Evolutionary conservation across 2,329 filamentous ascomycete species (phyloP).

Genomic region (Meredithiella fracta): DNA sequence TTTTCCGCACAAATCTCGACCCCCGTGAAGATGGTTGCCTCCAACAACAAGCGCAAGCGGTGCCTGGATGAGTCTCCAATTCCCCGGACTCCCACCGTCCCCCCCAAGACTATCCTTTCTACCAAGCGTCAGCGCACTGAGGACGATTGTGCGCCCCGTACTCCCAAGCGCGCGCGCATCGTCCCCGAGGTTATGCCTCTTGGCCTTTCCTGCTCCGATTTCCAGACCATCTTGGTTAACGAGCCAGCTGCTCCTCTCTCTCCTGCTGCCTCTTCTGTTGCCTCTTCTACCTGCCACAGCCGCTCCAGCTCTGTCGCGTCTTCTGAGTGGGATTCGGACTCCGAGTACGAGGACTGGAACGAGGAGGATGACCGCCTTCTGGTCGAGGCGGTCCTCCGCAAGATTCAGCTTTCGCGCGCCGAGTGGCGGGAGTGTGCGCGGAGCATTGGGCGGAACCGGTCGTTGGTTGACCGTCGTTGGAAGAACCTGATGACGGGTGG

Average conservation of each 20-base stretch:
- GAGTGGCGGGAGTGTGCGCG: constrained; percentile 54
- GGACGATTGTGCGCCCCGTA: constrained; percentile 29
- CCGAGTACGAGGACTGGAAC: constrained; percentile 38
- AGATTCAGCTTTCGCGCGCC: constrained; percentile 45
- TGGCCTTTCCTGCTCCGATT: constrained; percentile 42
- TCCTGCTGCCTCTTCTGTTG: constrained; percentile 4
- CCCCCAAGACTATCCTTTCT: constrained; percentile 10
- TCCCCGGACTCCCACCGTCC: constrained; percentile 5
- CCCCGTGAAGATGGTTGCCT: constrained; percentile 24
- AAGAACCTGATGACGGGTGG: constrained; percentile 43
- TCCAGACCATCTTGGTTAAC: constrained; percentile 25
- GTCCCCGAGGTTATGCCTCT: constrained; percentile 44
- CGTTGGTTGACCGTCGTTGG: constrained; percentile 42
- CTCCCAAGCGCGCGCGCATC: constrained; percentile 43
- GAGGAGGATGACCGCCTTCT: constrained; percentile 47
- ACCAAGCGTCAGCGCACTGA: constrained; percentile 37
- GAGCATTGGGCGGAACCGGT: constrained; percentile 42
- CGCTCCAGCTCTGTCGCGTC: constrained; percentile 21
- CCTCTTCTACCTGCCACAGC: not conserved
- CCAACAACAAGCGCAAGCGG: constrained; percentile 29
- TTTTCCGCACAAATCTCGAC: constrained; percentile 33
- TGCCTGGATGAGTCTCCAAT: constrained; percentile 7
- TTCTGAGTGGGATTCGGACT: constrained; percentile 22
- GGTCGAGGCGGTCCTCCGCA: constrained; percentile 51
- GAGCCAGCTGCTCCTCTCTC: constrained; percentile 2